phyloP scores from a whole-genome alignment of 2,329 filamentous ascomycete genomes.

The Pezicula carpinea region DNA sequence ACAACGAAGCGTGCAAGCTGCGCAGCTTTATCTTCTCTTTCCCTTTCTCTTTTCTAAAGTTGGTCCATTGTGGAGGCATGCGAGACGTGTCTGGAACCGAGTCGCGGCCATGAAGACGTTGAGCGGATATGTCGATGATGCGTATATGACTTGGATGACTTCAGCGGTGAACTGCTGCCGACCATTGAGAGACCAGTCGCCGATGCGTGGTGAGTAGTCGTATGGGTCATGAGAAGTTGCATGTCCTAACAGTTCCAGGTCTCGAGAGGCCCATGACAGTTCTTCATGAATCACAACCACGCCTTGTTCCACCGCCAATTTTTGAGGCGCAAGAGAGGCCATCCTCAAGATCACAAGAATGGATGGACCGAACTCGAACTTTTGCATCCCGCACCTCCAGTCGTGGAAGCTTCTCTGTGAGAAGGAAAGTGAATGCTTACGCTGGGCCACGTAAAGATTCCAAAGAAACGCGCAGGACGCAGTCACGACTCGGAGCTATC shows the following conservation, averaged over 20 bases:
- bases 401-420: slow-evolving; percentile 40
- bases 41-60: slow-evolving; percentile 5
- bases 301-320: slow-evolving; percentile 30
- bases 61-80: slow-evolving; percentile 1
- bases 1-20: background rate
- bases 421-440: slow-evolving; percentile 36
- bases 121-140: slow-evolving; percentile 28
- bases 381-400: slow-evolving; percentile 36
- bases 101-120: slow-evolving; percentile 26
- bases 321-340: slow-evolving; percentile 23
- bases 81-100: slow-evolving; percentile 20
- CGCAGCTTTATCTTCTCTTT: background rate
- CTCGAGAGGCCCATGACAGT: slow-evolving; percentile 32
- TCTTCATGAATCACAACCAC: slow-evolving; percentile 33
- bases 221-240: slow-evolving; percentile 2
- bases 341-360: slow-evolving; percentile 24
- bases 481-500: slow-evolving; percentile 33
- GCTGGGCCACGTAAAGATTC: slow-evolving; percentile 35
- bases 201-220: slow-evolving; percentile 21
- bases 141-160: slow-evolving; percentile 24
- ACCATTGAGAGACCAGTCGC: slow-evolving; percentile 13
- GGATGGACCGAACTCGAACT: slow-evolving; percentile 31
- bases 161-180: slow-evolving; percentile 25
- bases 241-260: slow-evolving; percentile 20
- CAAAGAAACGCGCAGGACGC: slow-evolving; percentile 40